A percentile compares a stretch with the other conserved stretches of the same genome.
Evolutionary conservation across 78 protist species (phyloP).

Genomic region (Dictyostelium purpureum): DNA sequence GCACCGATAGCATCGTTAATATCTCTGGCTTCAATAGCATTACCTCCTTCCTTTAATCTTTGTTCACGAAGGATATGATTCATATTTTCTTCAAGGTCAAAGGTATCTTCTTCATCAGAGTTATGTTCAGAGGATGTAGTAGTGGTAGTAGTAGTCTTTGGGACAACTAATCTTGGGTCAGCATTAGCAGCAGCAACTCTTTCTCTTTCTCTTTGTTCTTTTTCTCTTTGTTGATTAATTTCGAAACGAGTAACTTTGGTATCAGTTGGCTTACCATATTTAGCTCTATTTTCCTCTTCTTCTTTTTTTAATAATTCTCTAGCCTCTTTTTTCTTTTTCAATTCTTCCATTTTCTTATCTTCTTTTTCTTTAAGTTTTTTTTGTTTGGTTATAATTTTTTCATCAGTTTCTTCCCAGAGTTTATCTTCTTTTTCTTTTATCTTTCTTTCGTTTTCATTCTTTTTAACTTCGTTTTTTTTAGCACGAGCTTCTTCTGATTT

Average conservation of each 20-base stretch:
- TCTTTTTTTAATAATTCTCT: slow-evolving; percentile 33
- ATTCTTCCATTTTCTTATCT: slow-evolving; percentile 51
- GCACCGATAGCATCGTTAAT: slow-evolving; percentile 58
- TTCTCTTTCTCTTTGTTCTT: slow-evolving; percentile 35
- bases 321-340: slow-evolving; percentile 48
- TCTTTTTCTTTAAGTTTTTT: slow-evolving; percentile 59
- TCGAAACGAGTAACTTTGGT: slow-evolving; percentile 46
- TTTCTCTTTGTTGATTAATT: slow-evolving; percentile 25
- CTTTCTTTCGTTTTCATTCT: slow-evolving; percentile 54
- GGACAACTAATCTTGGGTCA: slow-evolving; percentile 7
- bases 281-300: slow-evolving; percentile 36
- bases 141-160: slow-evolving; percentile 9
- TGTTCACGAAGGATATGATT: slow-evolving; percentile 52
- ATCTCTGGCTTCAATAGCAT: slow-evolving; percentile 30
- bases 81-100: slow-evolving; percentile 39
- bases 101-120: slow-evolving; percentile 17
- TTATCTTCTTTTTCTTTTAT: slow-evolving; percentile 59
- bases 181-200: background rate
- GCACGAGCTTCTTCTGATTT: slow-evolving; percentile 81
- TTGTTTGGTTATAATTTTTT: slow-evolving; percentile 46
- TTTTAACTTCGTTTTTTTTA: slow-evolving; percentile 53
- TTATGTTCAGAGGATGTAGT: background rate
- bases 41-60: slow-evolving; percentile 20
- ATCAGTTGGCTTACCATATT: slow-evolving; percentile 49
- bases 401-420: slow-evolving; percentile 70